Base-by-base conservation (phyloP, 306 rosid species). In the Quercus robur region DNA sequence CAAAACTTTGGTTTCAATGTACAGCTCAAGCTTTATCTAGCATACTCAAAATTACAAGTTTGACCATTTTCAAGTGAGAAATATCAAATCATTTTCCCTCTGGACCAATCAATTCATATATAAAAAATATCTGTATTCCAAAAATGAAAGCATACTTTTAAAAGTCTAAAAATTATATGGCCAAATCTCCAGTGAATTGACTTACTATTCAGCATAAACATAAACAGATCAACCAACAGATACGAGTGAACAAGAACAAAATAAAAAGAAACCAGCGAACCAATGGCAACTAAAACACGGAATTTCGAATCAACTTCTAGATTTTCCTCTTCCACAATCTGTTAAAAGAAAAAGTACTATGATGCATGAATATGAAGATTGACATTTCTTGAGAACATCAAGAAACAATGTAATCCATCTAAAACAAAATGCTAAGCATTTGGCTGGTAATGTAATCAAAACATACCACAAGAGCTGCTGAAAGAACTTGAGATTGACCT, bases 401-500 rank as follows among this genome's bases (percentile, higher is more conserved):
- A 5, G 20, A 57, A 71, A 59, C 18, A 25, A 73, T 5, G 19
- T 12, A 63, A 13, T 28, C 46, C 64, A 44, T 63, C 69, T 77
- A n/a, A 7, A n/a, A 31, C 52, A 10, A 12, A 10, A 46, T 15
- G 15, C 14, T 38, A 38, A 38, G 10, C 2, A 38, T 38, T 38
- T 38, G 44, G 51, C 67, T 54, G 71, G 69, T 49, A 72, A 76
- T 33, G 78, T 77, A 26, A 74, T 31, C 38, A 70, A 74, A 55
- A 66, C 78, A 75, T 88, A 95, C 99, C 97, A 89, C 91, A 63
- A 95, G 91, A 62, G 99, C 97, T 72, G 99, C 95, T 6, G 97
- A 93, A 77, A 95, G 91, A 82, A 91, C 98, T 83, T 95, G 99
- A 71, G 94, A 86, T 83, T 91, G 99, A 83, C 98, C 99, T 86